Evolutionary conservation across 31 red algal species (phyloP).

Genomic region (Bonnemaisonia californica): DNA sequence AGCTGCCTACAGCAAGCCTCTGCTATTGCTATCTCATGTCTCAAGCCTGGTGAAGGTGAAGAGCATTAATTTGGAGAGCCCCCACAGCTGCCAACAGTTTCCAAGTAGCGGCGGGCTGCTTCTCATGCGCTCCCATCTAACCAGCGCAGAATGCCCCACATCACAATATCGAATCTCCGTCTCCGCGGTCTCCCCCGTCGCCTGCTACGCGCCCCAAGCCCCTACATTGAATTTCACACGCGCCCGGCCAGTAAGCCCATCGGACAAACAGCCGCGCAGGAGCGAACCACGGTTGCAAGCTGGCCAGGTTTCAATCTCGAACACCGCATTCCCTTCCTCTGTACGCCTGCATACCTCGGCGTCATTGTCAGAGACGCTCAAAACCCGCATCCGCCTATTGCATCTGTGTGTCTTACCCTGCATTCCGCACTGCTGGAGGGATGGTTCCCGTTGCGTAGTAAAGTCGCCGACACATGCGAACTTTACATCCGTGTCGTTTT

Average conservation of each 20-base stretch:
- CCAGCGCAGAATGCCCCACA: not conserved
- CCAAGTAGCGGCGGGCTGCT: no score
- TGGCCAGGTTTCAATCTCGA: not conserved
- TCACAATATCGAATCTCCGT: not conserved
- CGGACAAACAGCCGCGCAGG: not conserved
- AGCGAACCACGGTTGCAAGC: not conserved
- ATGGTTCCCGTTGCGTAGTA: slow-evolving; percentile 25
- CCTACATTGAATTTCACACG: not conserved
- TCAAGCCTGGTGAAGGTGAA: no score
- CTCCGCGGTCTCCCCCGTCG: not conserved
- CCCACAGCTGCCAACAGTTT: no score
- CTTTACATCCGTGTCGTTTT: slow-evolving; percentile 17
- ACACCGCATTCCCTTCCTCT: not conserved
- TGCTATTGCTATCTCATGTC: no score
- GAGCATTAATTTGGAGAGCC: no score
- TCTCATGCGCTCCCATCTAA: no score
- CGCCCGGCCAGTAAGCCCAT: not conserved
- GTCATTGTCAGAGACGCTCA: not conserved
- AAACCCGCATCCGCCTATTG: not conserved
- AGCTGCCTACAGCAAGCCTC: no score
- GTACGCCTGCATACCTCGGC: not conserved
- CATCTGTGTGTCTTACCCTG: not conserved
- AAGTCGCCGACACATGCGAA: not conserved
- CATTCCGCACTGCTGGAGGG: slow-evolving; percentile 26
- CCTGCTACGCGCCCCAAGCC: not conserved